phyloP scores from a whole-genome alignment of 2,329 filamentous ascomycete genomes.

The Ophiostoma novo-ulmi region DNA sequence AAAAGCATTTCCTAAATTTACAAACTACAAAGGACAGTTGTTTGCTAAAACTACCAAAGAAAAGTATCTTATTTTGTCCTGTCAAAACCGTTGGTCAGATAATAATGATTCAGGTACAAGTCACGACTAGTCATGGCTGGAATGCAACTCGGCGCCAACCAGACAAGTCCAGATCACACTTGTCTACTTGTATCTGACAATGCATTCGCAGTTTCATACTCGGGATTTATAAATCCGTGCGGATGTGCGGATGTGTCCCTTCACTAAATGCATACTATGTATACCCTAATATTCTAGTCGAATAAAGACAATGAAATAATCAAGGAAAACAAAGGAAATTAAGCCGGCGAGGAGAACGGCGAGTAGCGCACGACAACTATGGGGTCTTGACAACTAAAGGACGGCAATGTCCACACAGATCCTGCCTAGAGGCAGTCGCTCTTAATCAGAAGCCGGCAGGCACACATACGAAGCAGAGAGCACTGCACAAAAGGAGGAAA shows the following conservation, averaged over 20 bases:
- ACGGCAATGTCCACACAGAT: background rate
- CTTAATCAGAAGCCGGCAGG: background rate
- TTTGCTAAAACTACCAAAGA: background rate
- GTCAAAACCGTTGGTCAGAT: background rate
- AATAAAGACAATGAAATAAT: background rate
- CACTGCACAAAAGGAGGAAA: background rate
- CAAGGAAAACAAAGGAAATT: background rate
- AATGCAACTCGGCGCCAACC: background rate
- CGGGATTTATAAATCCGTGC: background rate
- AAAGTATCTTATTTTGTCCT: conserved; percentile 2
- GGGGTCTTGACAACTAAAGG: background rate
- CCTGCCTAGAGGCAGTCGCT: background rate
- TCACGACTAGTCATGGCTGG: background rate
- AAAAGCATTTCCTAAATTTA: too few species aligned
- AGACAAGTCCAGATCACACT: background rate
- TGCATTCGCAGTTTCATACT: background rate
- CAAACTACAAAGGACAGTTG: background rate
- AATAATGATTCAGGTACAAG: background rate
- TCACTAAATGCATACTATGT: background rate
- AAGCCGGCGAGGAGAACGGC: conserved; percentile 8
- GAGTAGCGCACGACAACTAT: background rate
- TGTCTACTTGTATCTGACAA: background rate
- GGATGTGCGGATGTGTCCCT: background rate
- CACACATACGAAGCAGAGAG: background rate
- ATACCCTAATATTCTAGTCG: background rate